Conservation (phyloP, 805 yeast species). For the Candida chilensis region DNA sequence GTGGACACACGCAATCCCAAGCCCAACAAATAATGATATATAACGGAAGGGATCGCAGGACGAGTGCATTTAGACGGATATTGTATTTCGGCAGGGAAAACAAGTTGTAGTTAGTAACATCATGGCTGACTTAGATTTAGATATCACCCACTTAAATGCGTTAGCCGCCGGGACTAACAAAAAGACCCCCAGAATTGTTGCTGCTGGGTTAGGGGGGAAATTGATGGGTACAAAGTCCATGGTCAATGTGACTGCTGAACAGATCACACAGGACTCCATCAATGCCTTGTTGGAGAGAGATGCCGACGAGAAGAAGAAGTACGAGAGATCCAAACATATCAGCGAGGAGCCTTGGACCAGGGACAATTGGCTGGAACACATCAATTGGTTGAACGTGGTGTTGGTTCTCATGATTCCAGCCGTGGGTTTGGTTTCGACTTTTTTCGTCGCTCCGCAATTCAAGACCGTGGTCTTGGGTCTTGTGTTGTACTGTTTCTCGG, state of each 20-base stretch:
- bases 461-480: conserved; percentile 48
- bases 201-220: conserved; percentile 66
- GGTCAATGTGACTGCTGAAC: conserved; percentile 60
- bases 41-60: too few relatives aligned
- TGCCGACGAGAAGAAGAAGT: conserved; percentile 27
- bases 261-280: conserved; percentile 43
- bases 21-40: too few relatives aligned
- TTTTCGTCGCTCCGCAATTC: conserved; percentile 35
- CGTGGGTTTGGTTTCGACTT: conserved; percentile 38
- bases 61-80: too few relatives aligned
- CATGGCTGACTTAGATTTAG: too few relatives aligned
- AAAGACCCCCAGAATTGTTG: conserved; percentile 61
- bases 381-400: conserved; percentile 70
- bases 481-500: conserved; percentile 47
- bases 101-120: too few relatives aligned
- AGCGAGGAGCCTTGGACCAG: conserved; percentile 75
- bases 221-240: conserved; percentile 77
- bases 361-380: conserved; percentile 62
- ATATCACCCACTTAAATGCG: conserved; percentile 63
- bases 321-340: conserved; percentile 41
- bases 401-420: conserved; percentile 56
- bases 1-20: too few relatives aligned
- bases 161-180: conserved; percentile 79
- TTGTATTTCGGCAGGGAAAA: too few relatives aligned
- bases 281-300: conserved; percentile 36